Percentiles rank a stretch among this genome's conserved stretches.
Conservation (phyloP, 1,284 basidiomycete genomes). For the Agaricales sp. region DNA sequence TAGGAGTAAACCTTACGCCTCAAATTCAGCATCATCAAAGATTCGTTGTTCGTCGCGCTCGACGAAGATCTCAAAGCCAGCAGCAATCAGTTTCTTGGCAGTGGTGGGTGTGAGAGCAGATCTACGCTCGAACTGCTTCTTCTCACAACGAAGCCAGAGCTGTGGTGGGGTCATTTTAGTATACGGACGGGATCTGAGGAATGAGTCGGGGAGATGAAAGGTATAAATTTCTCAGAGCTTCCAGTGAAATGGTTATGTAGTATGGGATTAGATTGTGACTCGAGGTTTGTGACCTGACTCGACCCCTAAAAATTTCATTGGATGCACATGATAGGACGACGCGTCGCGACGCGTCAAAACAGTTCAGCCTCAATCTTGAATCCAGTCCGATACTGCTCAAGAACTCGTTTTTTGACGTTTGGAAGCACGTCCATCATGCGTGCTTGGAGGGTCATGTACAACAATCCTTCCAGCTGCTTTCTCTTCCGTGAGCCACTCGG, state of each 20-base stretch:
- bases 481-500: constrained; percentile 55
- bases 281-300: no score
- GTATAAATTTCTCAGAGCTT: no score
- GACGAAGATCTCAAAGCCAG: constrained; percentile 87
- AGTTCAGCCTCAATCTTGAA: no score
- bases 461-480: constrained; percentile 33
- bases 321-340: not conserved
- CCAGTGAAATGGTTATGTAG: no score
- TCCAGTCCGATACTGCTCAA: no score
- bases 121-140: constrained; percentile 88
- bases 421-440: not conserved
- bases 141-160: constrained; percentile 87
- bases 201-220: not conserved
- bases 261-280: no score
- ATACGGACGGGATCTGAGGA: not conserved
- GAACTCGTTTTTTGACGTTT: not conserved
- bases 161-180: not conserved
- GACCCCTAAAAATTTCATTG: not conserved
- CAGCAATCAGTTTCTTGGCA: constrained; percentile 83
- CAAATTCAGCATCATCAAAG: constrained; percentile 92
- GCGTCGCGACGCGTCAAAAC: not conserved
- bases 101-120: constrained; percentile 92
- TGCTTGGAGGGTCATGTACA: constrained; percentile 6
- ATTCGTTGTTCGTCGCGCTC: constrained; percentile 94
- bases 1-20: constrained; percentile 56